These are phyloP conservation scores for Lodderomyces pseudojiufengensis DNA, from an alignment of 1,139 yeast species.

Conservation along the genomic window DNA sequence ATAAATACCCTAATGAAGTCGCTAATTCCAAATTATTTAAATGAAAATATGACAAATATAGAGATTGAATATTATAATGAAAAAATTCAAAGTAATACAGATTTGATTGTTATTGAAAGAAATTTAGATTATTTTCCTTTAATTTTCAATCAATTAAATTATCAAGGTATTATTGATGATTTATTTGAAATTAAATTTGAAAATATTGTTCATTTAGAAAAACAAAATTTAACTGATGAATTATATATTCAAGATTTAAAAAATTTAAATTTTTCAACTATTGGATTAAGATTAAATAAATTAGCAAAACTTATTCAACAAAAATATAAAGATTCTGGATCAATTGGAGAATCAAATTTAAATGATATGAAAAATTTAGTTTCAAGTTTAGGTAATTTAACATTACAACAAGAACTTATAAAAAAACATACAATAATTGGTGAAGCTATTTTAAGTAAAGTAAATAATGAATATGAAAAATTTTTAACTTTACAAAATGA, in stretches of 20 bases:
- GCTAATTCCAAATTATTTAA: constrained; percentile 28
- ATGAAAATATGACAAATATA: constrained; percentile 25
- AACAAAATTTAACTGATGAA: constrained; percentile 23
- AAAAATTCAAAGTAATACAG: constrained; percentile 44
- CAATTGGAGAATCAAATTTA: constrained; percentile 43
- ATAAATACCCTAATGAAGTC: constrained; percentile 23
- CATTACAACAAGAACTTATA: constrained; percentile 63
- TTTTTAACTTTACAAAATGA: constrained; percentile 73
- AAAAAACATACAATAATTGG: constrained; percentile 76
- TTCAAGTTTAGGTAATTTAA: constrained; percentile 62
- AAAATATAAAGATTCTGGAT: constrained; percentile 47
- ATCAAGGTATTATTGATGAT: constrained; percentile 80
- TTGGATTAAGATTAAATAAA: constrained; percentile 68
- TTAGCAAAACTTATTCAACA: constrained; percentile 70
- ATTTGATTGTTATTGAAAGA: constrained; percentile 75
- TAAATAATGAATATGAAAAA: constrained; percentile 48
- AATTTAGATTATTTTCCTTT: constrained; percentile 71
- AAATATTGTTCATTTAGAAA: constrained; percentile 29
- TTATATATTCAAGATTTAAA: constrained; percentile 43
- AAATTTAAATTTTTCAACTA: constrained; percentile 72
- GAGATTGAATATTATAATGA: constrained; percentile 37
- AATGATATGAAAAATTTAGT: constrained; percentile 72
- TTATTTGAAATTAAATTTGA: constrained; percentile 50
- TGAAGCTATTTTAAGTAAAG: constrained; percentile 57
- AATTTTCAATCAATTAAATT: constrained; percentile 71